phyloP scores from a whole-genome alignment of 257 asterid genomes.

The Solanum habrochaites region DNA sequence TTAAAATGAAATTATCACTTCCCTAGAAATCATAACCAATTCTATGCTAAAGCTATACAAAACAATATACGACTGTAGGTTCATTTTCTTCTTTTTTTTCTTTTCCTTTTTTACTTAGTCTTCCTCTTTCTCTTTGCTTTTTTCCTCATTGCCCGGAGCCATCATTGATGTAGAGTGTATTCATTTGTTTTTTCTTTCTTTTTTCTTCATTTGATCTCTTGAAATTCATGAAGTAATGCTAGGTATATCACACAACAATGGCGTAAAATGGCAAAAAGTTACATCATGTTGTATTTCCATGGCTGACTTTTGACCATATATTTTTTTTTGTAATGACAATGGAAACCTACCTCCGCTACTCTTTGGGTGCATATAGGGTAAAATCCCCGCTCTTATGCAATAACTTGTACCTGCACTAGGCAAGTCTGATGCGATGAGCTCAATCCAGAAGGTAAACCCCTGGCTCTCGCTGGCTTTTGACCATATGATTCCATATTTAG shows the following conservation, averaged over 20 bases:
- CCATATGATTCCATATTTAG: slow-evolving; percentile 35
- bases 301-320: slow-evolving; percentile 51
- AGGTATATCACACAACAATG: background rate
- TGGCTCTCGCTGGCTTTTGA: slow-evolving; percentile 33
- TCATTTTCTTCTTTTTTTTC: background rate
- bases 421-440: background rate
- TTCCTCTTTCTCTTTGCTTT: background rate
- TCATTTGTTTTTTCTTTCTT: background rate
- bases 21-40: background rate
- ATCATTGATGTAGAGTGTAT: background rate
- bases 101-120: background rate
- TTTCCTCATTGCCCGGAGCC: background rate
- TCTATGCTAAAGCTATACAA: background rate
- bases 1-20: background rate
- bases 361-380: background rate
- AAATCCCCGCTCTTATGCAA: background rate
- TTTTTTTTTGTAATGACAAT: background rate
- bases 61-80: background rate
- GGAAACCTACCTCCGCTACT: background rate
- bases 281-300: slow-evolving; percentile 42
- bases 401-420: background rate
- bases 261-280: background rate
- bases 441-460: background rate
- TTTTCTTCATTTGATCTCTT: background rate
- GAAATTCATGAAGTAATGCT: background rate